Conservation (phyloP, 257 asterid genomes). For the Ballota nigra region DNA sequence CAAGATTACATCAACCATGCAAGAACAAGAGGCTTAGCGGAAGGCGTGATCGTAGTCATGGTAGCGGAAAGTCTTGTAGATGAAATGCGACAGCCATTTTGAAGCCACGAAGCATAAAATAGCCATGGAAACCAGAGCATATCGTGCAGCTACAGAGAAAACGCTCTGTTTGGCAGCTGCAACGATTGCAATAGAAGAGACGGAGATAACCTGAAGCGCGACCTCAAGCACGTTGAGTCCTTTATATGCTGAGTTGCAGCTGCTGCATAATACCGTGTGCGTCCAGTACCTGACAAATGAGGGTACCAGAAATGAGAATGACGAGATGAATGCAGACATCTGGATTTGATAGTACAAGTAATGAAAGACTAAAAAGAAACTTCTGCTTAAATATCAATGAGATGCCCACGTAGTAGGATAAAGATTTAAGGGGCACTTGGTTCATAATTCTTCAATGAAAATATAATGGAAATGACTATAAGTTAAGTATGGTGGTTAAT, state of each 20-base stretch:
- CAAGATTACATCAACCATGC: neutral
- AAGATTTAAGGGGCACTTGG: no score
- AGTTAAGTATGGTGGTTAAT: no score
- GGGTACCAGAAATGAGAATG: neutral
- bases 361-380: no score
- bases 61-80: conserved; percentile 72
- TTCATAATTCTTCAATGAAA: no score
- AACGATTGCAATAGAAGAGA: conserved; percentile 50
- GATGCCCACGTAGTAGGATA: no score
- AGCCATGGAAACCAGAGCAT: conserved; percentile 45
- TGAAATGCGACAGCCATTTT: conserved; percentile 72
- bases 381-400: no score
- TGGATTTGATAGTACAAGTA: no score
- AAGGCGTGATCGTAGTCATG: conserved; percentile 93
- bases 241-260: conserved; percentile 69
- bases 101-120: conserved; percentile 68
- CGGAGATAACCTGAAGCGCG: conserved; percentile 50
- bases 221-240: conserved; percentile 48
- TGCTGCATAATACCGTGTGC: conserved; percentile 68
- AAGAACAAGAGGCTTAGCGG: conserved; percentile 29
- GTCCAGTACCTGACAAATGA: conserved; percentile 63
- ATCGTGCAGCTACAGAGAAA: conserved; percentile 42
- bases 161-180: conserved; percentile 66
- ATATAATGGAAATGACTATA: no score
- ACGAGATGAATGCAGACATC: neutral